Percentiles rank a stretch among this genome's conserved stretches.
Conservation (phyloP, 176 grass and related monocot species). For the Stipa capillata region DNA sequence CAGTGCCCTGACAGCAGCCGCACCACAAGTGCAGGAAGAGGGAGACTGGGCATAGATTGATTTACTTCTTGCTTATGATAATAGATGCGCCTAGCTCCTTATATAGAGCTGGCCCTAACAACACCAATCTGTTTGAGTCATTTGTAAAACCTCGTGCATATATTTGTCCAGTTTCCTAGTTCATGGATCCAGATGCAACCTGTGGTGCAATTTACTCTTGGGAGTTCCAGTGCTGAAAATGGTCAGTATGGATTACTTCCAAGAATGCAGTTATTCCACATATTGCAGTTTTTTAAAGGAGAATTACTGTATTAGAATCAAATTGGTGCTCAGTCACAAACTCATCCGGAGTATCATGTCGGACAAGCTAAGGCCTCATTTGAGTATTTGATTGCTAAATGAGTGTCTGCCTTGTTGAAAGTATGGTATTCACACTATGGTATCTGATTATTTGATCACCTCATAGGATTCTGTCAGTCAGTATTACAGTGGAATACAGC, state of each 20-base stretch:
- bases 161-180: not conserved
- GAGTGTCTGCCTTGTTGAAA: not conserved
- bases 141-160: too few species aligned
- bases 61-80: not conserved
- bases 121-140: too few species aligned
- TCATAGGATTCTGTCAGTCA: constrained; percentile 21
- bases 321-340: not conserved
- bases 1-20: not conserved
- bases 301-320: not conserved
- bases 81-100: too few species aligned
- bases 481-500: constrained; percentile 20
- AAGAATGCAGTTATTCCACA: not conserved
- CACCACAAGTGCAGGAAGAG: not conserved
- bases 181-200: not conserved
- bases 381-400: not conserved
- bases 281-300: not conserved
- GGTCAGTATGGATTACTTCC: not conserved
- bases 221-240: not conserved
- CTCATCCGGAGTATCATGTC: not conserved
- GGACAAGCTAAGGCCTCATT: not conserved
- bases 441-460: not conserved
- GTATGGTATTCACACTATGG: too few species aligned
- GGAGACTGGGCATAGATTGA: not conserved
- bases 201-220: not conserved
- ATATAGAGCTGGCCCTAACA: too few species aligned